Base-by-base conservation (phyloP, 495 filamentous ascomycete genomes). In the Aspergillus egyptiacus region DNA sequence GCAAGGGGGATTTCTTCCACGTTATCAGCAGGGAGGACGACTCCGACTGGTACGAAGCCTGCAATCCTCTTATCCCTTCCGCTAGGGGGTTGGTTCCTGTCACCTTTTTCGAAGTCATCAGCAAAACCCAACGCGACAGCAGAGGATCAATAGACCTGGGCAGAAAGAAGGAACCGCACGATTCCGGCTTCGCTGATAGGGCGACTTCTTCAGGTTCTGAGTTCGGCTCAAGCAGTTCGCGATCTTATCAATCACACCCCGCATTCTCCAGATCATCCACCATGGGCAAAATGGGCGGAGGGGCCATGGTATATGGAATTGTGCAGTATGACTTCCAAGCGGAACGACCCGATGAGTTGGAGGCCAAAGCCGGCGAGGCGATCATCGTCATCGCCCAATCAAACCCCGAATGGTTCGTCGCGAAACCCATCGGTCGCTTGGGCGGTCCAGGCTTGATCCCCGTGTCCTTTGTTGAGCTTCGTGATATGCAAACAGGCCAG, bases 381-480 rank as follows among this genome's bases (percentile, higher is more conserved):
- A 96, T 98, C 59, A 96, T 98, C 48, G 90, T 97, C 22, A 97
- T 97, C 62, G 93, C 93, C 31, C 93, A 96, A 66, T 97, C 93
- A n/a, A 96, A 97, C 58, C 90, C 91, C 28, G 93, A 98, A 65
- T 98, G 93, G 93, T 98, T 96, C 59, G 93, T 98, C 57, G 94
- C 94, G 13, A 98, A 98, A 69, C 94, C 93, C 6, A 98, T 97
- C 60, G 90, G 91, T 44, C 78, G 94, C 55, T 75, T 97, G 17
- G 93, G 93, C 18, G 93, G 93, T 9, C 93, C 93, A 1, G 93
- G 93, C 24, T 70, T 98, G 55, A 97, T 98, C 60, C 93, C 93
- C 17, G 94, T 96, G 30, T 94, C 91, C 2, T 98, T 96, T 62
- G 89, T 97, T 48, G 93, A 98, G 67, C 89, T 98, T 48, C 75